Base-by-base conservation (phyloP, 345 rosid species). In the Combretum micranthum region DNA sequence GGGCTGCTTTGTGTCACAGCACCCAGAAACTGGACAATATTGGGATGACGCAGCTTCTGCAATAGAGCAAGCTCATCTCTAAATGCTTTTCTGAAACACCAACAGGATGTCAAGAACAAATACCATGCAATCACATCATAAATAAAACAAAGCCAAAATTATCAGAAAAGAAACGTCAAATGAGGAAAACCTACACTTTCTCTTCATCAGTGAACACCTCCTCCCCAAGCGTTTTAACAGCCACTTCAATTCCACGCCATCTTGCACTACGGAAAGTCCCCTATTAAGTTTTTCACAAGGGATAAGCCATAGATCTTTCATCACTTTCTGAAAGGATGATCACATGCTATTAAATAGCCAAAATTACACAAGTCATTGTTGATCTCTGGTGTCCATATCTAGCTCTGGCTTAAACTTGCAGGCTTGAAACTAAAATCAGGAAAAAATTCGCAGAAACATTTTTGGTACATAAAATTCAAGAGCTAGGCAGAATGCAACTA, bases 1-100 rank as follows among this genome's bases (percentile, higher is more conserved):
- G 90, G 93, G 67, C 79, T 81, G 70, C 90, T 81, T 65, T 88
- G 93, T 39, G 96, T 88, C 52, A 88, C 90, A 66, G 96, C 96
- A 57, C 93, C 90, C 64, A 85, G 50, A 75, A 88, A 88, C 74
- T 85, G 96, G 50, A 88, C 96, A 55, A 88, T 88, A 70, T 85
- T 88, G 17, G 93, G 96, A 72, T 83, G 93, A 22, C 87, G 90
- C 64, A 85, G 72, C 81, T 81, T 88, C 72, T 88, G 93, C 74
- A 88, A 85, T 64, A 88, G 75, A 4, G 80, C 75, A 51, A 88
- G 93, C 73, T 88, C 93, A 56, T 88, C 93, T 52, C 86, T 72
- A 60, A 88, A 88, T n/a, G 88, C 93, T 46, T 70, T 80, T 66
- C 96, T 88, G 80, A 55, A 66, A 75, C 44, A 20, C 44, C 61